phyloP scores from a whole-genome alignment of 495 filamentous ascomycete species.

The Talaromyces thailandensis region DNA sequence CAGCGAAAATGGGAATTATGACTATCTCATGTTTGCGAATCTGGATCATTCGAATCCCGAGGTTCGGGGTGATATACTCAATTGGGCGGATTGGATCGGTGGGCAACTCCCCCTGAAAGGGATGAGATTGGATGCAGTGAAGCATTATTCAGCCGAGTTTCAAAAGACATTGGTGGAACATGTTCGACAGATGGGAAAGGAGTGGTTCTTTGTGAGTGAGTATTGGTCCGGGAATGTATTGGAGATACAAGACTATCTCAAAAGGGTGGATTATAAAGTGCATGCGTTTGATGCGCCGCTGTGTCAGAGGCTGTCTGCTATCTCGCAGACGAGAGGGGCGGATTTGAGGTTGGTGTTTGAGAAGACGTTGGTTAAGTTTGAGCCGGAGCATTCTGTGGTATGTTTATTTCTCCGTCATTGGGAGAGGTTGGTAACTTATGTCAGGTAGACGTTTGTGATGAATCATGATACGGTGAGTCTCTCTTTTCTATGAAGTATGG shows the following conservation, averaged over 20 bases:
- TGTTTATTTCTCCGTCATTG: slow-evolving; percentile 10
- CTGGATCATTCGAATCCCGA: slow-evolving; percentile 60
- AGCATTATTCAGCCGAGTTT: slow-evolving; percentile 61
- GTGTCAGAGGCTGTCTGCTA: slow-evolving; percentile 51
- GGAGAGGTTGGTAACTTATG: neutral
- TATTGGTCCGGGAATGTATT: slow-evolving; percentile 57
- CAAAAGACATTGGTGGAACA: slow-evolving; percentile 48
- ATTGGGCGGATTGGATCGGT: slow-evolving; percentile 61
- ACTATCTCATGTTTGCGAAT: slow-evolving; percentile 62
- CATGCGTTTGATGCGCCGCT: slow-evolving; percentile 62
- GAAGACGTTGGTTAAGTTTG: slow-evolving; percentile 45
- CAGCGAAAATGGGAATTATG: slow-evolving; percentile 59
- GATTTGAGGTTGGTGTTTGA: slow-evolving; percentile 57
- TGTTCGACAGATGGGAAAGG: slow-evolving; percentile 34
- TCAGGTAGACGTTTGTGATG: slow-evolving; percentile 28
- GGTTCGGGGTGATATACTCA: slow-evolving; percentile 51
- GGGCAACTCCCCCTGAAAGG: slow-evolving; percentile 50
- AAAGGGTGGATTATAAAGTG: slow-evolving; percentile 48
- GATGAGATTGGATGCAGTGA: slow-evolving; percentile 66
- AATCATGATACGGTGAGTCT: slow-evolving; percentile 37
- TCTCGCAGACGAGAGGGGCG: slow-evolving; percentile 39
- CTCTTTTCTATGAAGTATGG: neutral
- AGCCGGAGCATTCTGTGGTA: slow-evolving; percentile 57
- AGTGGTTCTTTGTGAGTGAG: slow-evolving; percentile 65
- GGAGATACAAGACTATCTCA: slow-evolving; percentile 47